A percentile compares a stretch with the other conserved stretches of the same genome.
Conservation (phyloP, 352 stramenopile genomes). For the Phytophthora pisi region DNA sequence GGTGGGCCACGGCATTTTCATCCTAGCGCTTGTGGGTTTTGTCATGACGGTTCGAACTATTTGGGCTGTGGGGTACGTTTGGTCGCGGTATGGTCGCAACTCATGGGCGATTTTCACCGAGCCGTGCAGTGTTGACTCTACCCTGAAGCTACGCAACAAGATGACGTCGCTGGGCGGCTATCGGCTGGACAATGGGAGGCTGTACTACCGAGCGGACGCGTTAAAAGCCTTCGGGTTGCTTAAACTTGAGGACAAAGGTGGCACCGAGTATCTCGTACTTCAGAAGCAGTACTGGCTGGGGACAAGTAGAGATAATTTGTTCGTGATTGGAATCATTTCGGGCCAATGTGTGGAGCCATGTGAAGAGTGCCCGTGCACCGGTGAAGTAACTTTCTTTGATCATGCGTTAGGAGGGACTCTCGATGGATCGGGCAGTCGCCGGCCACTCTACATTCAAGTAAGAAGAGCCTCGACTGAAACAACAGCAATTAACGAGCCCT, state of each 20-base stretch:
- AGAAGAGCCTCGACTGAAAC: neutral
- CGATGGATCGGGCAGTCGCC: conserved; percentile 8
- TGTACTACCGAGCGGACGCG: conserved; percentile 22
- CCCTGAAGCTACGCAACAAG: conserved; percentile 22
- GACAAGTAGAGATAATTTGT: conserved; percentile 17
- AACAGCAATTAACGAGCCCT: neutral
- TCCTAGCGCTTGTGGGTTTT: conserved; percentile 18
- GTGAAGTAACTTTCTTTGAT: conserved; percentile 23
- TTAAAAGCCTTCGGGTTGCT: conserved; percentile 34
- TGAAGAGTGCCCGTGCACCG: conserved; percentile 15
- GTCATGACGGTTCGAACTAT: conserved; percentile 20
- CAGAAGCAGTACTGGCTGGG: conserved; percentile 30
- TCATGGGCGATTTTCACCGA: conserved; percentile 18
- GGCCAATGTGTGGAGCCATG: conserved; percentile 22
- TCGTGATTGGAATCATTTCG: conserved; percentile 27
- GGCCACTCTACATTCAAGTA: conserved; percentile 20
- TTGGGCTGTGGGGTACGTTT: conserved; percentile 24
- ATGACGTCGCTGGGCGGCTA: conserved; percentile 28
- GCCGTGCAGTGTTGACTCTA: conserved; percentile 29
- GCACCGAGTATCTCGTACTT: conserved; percentile 24
- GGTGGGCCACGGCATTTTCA: conserved; percentile 19
- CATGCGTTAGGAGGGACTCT: conserved; percentile 10
- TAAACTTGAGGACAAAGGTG: conserved; percentile 14
- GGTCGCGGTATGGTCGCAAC: conserved; percentile 9
- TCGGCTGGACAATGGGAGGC: conserved; percentile 13